phyloP scores from a whole-genome alignment of 768 basidiomycete species.

The Solioccasus polychromus region DNA sequence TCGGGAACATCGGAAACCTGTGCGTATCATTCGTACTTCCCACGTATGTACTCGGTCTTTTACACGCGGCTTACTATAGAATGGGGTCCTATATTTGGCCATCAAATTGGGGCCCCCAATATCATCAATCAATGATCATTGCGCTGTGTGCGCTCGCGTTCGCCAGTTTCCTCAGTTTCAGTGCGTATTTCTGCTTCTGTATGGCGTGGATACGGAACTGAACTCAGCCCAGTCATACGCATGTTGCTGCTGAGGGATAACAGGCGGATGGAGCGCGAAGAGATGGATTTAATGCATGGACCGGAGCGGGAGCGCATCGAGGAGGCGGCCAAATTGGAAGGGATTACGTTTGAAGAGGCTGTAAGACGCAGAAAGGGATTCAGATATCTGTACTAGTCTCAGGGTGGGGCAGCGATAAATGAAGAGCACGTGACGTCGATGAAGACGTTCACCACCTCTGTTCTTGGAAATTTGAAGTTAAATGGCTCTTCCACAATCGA shows the following conservation, averaged over 20 bases:
- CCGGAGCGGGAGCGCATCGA: slow-evolving; percentile 49
- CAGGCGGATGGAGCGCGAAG: slow-evolving; percentile 46
- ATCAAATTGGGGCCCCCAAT: slow-evolving; percentile 54
- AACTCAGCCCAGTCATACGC: slow-evolving; percentile 36
- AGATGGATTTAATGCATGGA: slow-evolving; percentile 42
- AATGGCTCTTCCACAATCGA: too few species aligned
- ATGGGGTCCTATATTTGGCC: slow-evolving; percentile 66
- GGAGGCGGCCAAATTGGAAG: slow-evolving; percentile 57
- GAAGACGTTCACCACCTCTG: too few species aligned
- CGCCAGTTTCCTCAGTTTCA: slow-evolving; percentile 32
- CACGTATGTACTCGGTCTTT: not conserved
- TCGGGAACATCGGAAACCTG: slow-evolving; percentile 58
- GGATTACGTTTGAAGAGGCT: slow-evolving; percentile 58
- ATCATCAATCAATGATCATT: slow-evolving; percentile 62
- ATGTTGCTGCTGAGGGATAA: slow-evolving; percentile 48
- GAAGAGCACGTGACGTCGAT: slow-evolving; percentile 2
- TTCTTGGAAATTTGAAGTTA: too few species aligned
- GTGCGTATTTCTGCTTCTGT: slow-evolving; percentile 22
- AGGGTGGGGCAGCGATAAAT: too few species aligned
- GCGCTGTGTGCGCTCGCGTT: slow-evolving; percentile 36
- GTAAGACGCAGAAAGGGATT: slow-evolving; percentile 55
- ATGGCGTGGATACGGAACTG: not conserved
- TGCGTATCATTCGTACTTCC: slow-evolving; percentile 27
- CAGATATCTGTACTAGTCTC: slow-evolving; percentile 48
- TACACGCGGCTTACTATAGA: slow-evolving; percentile 25